Evolutionary conservation across 208 protist species (phyloP), one percentile per base, ranked within the genome.

Genomic region (Trypanosoma vivax): DNA sequence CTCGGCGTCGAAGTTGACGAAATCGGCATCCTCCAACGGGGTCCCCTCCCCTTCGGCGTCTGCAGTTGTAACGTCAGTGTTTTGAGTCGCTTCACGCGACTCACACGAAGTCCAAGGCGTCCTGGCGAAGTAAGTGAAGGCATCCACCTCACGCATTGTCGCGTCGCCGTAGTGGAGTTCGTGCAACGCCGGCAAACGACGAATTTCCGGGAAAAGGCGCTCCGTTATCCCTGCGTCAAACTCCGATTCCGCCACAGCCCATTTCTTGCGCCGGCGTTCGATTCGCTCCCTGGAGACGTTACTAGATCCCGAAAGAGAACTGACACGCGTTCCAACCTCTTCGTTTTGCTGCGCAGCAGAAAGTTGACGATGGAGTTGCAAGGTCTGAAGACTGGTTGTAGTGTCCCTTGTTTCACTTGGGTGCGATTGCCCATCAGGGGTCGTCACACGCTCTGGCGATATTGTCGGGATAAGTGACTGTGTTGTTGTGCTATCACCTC

Each of bases 151-250:
- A 3, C 72, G 77, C 65, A 89, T 75, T 28, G 78, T 53, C 21
- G 80, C 70, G 37, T 94, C 87, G 19, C 83, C 73, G 50, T 85
- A 90, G 65, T 94, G 87, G 25, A 91, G 43, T 35, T 94, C 87
- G 41, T 91, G 82, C 65, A 94, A 59, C 27, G 72, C 74, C 0
- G 79, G 39, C 41, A 91, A 62, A 21, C 87, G 76, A 18, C 70
- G 65, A 42, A 94, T 53, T 55, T 88, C 73, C 1, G 79, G 79
- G 50, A 88, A 73, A 2, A 94, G 58, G 16, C 87, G 73, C 49
- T 94, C 82, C 21, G 87, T 89, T 30, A 90, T 75, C 1, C 87
- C 83, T 1, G 76, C 73, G 18, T 73, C 65, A 53, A 88, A 88
- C 66, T 94, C 82, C 5, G 60, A 51, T 25, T 91, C 82, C 3